Evolutionary conservation across 2,329 filamentous ascomycete genomes (phyloP).

Genomic region (Harringtonia lauricola): DNA sequence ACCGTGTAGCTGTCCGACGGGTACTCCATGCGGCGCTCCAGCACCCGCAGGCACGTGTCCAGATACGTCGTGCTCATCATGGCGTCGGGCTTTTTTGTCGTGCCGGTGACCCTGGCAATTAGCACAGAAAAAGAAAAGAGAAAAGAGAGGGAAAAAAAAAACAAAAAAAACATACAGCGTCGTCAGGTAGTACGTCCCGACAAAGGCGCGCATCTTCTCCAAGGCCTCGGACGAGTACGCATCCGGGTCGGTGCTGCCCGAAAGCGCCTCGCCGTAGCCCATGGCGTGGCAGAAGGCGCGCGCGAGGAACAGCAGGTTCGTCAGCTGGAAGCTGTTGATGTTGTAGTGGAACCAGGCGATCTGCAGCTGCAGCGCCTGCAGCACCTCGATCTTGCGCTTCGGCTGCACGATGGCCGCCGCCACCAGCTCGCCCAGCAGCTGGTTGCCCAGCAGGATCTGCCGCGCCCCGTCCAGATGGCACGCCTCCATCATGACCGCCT

Average conservation of each 20-base stretch:
- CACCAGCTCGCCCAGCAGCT: slow-evolving; percentile 31
- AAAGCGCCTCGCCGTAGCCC: slow-evolving; percentile 22
- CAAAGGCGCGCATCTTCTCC: slow-evolving; percentile 35
- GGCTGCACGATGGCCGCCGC: slow-evolving; percentile 28
- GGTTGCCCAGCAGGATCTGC: slow-evolving; percentile 31
- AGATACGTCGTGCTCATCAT: slow-evolving; percentile 35
- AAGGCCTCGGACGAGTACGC: slow-evolving; percentile 4
- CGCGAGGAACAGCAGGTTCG: slow-evolving; percentile 35
- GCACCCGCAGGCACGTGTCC: slow-evolving; percentile 29
- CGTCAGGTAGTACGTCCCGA: slow-evolving; percentile 38
- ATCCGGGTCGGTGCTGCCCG: background rate
- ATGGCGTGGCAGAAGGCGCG: slow-evolving; percentile 33
- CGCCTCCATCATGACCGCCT: slow-evolving; percentile 34
- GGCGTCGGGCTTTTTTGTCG: slow-evolving; percentile 32
- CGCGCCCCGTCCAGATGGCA: slow-evolving; percentile 30
- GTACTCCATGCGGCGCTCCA: slow-evolving; percentile 30
- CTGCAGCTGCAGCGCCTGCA: slow-evolving; percentile 34
- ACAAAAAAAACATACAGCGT: slow-evolving; percentile 26
- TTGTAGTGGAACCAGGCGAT: slow-evolving; percentile 38
- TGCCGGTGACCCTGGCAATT: slow-evolving; percentile 17
- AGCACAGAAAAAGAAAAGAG: background rate
- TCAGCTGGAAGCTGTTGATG: slow-evolving; percentile 37
- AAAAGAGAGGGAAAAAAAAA: background rate
- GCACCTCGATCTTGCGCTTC: slow-evolving; percentile 32
- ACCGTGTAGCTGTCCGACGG: slow-evolving; percentile 32